A percentile compares a stretch with the other conserved stretches of the same genome.
Evolutionary conservation across 169 alveolate species (phyloP).

Genomic region (Theileria parva): DNA sequence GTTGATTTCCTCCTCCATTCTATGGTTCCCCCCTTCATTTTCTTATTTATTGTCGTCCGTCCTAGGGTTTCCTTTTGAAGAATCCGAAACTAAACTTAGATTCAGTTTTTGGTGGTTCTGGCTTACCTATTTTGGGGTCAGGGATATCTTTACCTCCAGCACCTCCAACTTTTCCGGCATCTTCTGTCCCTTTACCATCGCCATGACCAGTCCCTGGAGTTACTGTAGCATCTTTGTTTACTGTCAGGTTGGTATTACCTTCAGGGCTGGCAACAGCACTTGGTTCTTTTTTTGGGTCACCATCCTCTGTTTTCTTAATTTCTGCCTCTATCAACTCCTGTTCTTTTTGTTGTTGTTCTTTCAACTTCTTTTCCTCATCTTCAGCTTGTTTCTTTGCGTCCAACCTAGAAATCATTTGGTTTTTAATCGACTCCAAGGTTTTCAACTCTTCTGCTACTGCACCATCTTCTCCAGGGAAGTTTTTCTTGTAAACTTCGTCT

Average conservation of each 20-base stretch:
- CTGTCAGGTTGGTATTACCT: too few species aligned
- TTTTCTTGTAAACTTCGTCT: neutral
- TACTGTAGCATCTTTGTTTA: too few species aligned
- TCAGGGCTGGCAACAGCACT: too few species aligned
- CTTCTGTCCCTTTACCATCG: too few species aligned
- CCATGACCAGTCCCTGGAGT: too few species aligned
- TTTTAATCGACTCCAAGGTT: neutral
- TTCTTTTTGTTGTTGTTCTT: neutral
- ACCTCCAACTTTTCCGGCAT: too few species aligned
- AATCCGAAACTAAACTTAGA: neutral
- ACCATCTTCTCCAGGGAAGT: neutral
- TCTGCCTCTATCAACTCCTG: neutral
- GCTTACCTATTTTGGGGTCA: neutral
- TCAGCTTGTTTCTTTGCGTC: neutral
- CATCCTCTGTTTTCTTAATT: neutral
- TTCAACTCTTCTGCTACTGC: neutral
- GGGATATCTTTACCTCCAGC: too few species aligned
- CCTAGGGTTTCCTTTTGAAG: neutral
- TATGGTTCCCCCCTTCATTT: neutral
- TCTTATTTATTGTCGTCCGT: neutral
- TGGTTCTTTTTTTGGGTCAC: neutral
- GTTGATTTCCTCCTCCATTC: neutral
- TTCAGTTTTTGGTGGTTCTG: neutral
- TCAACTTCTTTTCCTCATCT: neutral
- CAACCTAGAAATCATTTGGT: neutral